Evolutionary conservation across 2,329 filamentous ascomycete species (phyloP).

Genomic region (Penicillium corylophilum): DNA sequence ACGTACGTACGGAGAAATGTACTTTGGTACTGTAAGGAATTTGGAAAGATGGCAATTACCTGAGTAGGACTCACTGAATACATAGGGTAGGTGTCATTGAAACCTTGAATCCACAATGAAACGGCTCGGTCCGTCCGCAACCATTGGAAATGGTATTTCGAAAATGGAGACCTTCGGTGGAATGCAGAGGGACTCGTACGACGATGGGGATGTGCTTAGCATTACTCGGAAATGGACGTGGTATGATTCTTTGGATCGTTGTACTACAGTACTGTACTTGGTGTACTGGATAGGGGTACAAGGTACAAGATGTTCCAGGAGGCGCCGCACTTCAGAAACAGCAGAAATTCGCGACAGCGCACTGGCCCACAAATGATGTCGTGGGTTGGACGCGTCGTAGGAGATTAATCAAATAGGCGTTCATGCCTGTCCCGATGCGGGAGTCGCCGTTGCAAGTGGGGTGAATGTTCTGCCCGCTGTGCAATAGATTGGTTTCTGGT

Average conservation of each 20-base stretch:
- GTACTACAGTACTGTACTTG: no score
- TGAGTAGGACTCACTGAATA: neutral
- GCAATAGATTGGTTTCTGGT: neutral
- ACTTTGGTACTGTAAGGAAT: no score
- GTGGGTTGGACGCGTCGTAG: neutral
- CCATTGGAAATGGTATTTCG: no score
- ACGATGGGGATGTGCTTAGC: no score
- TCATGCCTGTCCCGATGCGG: neutral
- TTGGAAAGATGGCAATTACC: neutral
- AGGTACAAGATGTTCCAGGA: no score
- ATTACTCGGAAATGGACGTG: no score
- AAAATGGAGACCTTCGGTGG: no score
- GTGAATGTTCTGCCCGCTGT: neutral
- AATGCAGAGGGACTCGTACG: no score
- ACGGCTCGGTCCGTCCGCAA: constrained; percentile 3
- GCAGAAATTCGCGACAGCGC: neutral
- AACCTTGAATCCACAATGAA: neutral
- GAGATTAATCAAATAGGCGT: neutral
- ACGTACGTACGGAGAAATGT: neutral
- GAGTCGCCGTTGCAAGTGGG: neutral
- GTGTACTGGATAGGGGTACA: no score
- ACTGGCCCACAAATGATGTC: neutral
- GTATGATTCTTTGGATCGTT: no score
- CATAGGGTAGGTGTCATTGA: neutral
- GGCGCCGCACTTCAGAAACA: neutral